These are phyloP conservation scores for Ophiostoma angusticollis DNA, from an alignment of 2,329 filamentous ascomycete species.

Conservation along the genomic window DNA sequence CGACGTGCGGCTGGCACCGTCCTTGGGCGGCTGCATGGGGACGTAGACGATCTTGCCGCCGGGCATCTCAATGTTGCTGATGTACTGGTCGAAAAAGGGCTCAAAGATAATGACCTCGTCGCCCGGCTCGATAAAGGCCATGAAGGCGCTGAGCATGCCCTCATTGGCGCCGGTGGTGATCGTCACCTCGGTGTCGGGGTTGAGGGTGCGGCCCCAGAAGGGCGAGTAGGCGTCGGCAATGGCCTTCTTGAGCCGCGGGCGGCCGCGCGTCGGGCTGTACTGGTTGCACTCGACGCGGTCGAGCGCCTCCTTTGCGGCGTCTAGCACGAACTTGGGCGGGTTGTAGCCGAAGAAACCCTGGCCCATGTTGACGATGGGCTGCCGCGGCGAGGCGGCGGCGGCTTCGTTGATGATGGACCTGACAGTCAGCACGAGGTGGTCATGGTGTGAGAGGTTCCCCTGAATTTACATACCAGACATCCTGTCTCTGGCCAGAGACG, in stretches of 20 bases:
- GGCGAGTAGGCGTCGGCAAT: constrained; percentile 87
- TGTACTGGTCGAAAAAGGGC: constrained; percentile 98
- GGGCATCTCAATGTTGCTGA: constrained; percentile 97
- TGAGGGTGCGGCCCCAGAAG: constrained; percentile 66
- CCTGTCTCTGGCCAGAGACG: constrained; percentile 26
- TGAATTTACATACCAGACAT: constrained; percentile 24
- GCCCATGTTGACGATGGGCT: constrained; percentile 42
- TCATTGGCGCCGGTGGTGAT: constrained; percentile 90
- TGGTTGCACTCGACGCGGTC: constrained; percentile 95
- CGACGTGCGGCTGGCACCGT: constrained; percentile 66
- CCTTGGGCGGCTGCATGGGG: constrained; percentile 76
- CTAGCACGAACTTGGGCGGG: constrained; percentile 76
- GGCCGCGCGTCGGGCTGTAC: constrained; percentile 91
- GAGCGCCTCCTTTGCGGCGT: constrained; percentile 82
- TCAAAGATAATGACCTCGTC: constrained; percentile 98
- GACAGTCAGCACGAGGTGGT: background rate
- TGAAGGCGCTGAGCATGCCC: constrained; percentile 92
- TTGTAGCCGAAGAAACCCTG: constrained; percentile 82
- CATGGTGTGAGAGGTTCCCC: background rate
- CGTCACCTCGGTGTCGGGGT: constrained; percentile 86
- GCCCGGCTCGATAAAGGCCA: constrained; percentile 88
- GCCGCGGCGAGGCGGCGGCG: constrained; percentile 34
- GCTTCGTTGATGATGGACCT: constrained; percentile 42
- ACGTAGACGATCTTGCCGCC: constrained; percentile 92
- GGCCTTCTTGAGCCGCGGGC: constrained; percentile 82